Conservation (phyloP, 2,329 filamentous ascomycete genomes). For the Coniochaeta sp. region DNA sequence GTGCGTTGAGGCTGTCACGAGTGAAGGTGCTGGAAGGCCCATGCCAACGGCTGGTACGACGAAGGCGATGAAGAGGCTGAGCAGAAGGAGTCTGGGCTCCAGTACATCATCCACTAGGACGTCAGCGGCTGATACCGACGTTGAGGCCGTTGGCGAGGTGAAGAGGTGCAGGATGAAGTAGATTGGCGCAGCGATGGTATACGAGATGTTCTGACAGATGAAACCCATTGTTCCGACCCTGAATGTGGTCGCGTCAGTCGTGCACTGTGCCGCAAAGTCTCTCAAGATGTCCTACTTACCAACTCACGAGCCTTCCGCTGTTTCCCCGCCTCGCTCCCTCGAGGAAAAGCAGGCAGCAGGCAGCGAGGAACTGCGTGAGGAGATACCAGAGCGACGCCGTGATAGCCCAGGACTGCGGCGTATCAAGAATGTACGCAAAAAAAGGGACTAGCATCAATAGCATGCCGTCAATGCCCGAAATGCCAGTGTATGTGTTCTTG, state of each 20-base stretch:
- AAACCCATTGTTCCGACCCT: slow-evolving; percentile 13
- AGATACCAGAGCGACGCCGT: slow-evolving; percentile 8
- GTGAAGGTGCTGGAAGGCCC: slow-evolving; percentile 29
- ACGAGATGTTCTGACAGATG: slow-evolving; percentile 10
- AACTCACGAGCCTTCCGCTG: slow-evolving; percentile 9
- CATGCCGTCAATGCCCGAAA: slow-evolving; percentile 5
- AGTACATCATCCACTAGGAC: slow-evolving; percentile 1
- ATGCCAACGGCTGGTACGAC: slow-evolving; percentile 34
- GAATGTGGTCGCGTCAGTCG: neutral
- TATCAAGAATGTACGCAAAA: slow-evolving; percentile 9
- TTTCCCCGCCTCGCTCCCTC: slow-evolving; percentile 12
- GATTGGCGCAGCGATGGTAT: slow-evolving; percentile 11
- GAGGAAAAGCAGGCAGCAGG: slow-evolving; percentile 9
- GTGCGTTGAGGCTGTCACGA: slow-evolving; percentile 30
- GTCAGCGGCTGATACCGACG: neutral
- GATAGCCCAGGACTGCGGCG: slow-evolving; percentile 7
- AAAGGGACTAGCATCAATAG: slow-evolving; percentile 6
- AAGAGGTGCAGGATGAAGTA: slow-evolving; percentile 12
- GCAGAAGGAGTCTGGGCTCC: slow-evolving; percentile 21
- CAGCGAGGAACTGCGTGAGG: slow-evolving; percentile 9
- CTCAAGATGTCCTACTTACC: slow-evolving; percentile 5
- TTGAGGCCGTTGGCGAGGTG: slow-evolving; percentile 7
- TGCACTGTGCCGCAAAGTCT: neutral
- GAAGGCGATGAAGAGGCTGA: slow-evolving; percentile 32
- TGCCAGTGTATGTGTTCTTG: slow-evolving; percentile 7